Base-by-base conservation (phyloP, 345 rosid species). In the Pseudoturritis turrita region DNA sequence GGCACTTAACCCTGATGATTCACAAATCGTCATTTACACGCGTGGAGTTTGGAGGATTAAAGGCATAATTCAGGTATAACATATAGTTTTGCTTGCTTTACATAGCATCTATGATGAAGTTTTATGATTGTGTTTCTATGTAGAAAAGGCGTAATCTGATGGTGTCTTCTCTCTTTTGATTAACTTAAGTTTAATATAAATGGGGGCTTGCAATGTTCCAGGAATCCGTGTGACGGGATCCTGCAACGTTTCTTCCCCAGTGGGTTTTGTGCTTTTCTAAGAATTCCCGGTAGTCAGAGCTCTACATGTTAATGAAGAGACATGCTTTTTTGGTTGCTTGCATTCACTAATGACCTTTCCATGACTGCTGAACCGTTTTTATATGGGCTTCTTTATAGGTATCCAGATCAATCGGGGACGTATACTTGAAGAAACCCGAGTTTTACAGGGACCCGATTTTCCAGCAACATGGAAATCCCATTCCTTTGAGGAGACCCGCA, bases 1-100 rank as follows among this genome's bases (percentile, higher is more conserved):
- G 86, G 96, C 88, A 31, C 96, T 95, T 74, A 93, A 95, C 74
- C 99, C 99, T 0, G 99, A 95, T 75, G 99, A 95, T 79, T 79
- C 96, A 7, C 99, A 89, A 72, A 80, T 95, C 45, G 99, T 95
- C 11, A 71, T 95, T 25, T 80, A 85, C 43, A 82, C 81, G 2
- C 96, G 80, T 57, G 99, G 99, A 45, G 97, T 91, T 67, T 95
- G 99, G 99, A 88, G 98, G 81, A 91, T 95, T 44, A 95, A 95
- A 82, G 99, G 99, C 81, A 91, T 95, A 23, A 91, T 95, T 72
- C 97, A 91, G 99, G 99, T 95, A 83, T 19, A 8, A 18, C 3
- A 11, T 23, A 12, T 68, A 35, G 12, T 56, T 61, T 19, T 37
- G 19, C 53, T 23, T 43, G 52, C 28, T 33, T 46, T 52, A 8